Base-by-base conservation (phyloP, 2,329 filamentous ascomycete genomes). In the Sphaerostilbella broomeana region DNA sequence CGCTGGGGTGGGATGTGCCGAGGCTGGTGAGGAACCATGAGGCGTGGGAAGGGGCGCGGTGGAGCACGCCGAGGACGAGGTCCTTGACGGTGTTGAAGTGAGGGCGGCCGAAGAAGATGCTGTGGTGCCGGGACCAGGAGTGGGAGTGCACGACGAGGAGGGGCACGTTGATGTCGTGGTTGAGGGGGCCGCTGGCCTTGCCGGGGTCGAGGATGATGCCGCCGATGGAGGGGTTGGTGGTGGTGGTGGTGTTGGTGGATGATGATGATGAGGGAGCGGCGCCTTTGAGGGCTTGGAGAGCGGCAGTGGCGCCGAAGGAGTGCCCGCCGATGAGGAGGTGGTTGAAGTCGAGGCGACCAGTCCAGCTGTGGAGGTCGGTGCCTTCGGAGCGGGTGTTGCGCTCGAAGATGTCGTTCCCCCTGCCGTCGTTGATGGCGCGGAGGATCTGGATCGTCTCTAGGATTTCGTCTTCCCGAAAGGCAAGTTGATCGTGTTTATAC, bases 121-220 rank as follows among this genome's bases (percentile, higher is more conserved):
- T 71, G 43, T 63, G 57, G n/a, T 64, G 62, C 22, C 27, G 24
- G 22, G 75, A 81, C 79, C 80, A 84, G 6, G 77, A 74, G 44
- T 77, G 70, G 33, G 77, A 81, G 59, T 84, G 75, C 26, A 83
- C 63, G 19, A 84, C 63, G 32, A 83, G 58, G 3, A 78, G 54
- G 2, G 80, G 78, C 2, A 79, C 72, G 20, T 64, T 51, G 45
- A 82, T 66, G 27, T 79, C 67, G 42, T 65, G 54, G 58, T 83
- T 83, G 9, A 84, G 63, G 0, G 66, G 73, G 1, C 80, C 80
- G 45, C 72, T 78, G 2, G 63, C 61, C 56, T 84, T 84, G 37
- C 80, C 80, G 0, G 80, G 79, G 54, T 84, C 80, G 20, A 84
- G 67, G 35, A 77, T 68, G 44, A 84, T 71, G 15, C 68, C 79